These are phyloP conservation scores for Teratosphaeria viscida DNA, from an alignment of 2,329 filamentous ascomycete genomes.

Conservation along the genomic window DNA sequence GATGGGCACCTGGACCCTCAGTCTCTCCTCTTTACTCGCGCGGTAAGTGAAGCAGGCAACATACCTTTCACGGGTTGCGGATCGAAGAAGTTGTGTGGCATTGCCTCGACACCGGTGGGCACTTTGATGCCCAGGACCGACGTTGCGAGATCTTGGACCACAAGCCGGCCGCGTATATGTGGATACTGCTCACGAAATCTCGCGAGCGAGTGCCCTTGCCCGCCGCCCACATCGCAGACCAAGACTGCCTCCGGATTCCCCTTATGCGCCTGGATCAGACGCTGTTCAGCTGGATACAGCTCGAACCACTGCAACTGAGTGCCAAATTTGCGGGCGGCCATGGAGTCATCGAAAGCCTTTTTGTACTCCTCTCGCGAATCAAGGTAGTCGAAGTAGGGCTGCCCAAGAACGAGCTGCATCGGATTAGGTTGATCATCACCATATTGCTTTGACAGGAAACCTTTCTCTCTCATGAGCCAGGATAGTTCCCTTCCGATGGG, in stretches of 20 bases:
- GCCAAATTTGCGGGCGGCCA: constrained; percentile 2
- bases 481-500: neutral
- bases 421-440: neutral
- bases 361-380: constrained; percentile 4
- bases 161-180: constrained; percentile 3
- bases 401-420: constrained; percentile 1
- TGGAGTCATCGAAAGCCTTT: constrained; percentile 8
- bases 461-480: neutral
- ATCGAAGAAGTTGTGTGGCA: constrained; percentile 10
- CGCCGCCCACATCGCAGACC: constrained; percentile 11
- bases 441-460: neutral
- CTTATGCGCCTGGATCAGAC: neutral
- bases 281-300: neutral
- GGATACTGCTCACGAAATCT: constrained; percentile 4
- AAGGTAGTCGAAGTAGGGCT: constrained; percentile 1
- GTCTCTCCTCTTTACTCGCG: neutral
- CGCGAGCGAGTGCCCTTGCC: constrained; percentile 6
- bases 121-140: constrained; percentile 1
- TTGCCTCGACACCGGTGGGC: constrained; percentile 1
- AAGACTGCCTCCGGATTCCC: constrained; percentile 2
- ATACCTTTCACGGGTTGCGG: constrained; percentile 8
- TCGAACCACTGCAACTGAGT: constrained; percentile 2
- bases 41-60: neutral
- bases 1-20: constrained; percentile 8
- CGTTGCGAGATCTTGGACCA: constrained; percentile 10